phyloP scores from a whole-genome alignment of 164 flowering plant species.

The Buxus sempervirens region DNA sequence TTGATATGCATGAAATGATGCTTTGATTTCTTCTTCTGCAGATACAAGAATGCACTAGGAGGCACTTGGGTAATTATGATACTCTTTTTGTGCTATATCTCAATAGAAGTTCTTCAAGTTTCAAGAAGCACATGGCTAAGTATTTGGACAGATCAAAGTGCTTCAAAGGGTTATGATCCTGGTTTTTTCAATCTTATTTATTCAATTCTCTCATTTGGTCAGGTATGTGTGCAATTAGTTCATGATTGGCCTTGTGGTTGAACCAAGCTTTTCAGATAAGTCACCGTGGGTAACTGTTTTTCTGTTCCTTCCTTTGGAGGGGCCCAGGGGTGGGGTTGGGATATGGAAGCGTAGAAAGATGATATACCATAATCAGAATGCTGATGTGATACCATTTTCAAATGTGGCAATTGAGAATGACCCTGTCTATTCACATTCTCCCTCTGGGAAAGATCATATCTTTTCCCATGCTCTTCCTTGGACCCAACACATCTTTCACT shows the following conservation, averaged over 20 bases:
- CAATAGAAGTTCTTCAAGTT: conserved; percentile 69
- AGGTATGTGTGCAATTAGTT: conserved; percentile 40
- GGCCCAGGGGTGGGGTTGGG: too few relatives aligned
- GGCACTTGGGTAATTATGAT: conserved; percentile 82
- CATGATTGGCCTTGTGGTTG: background rate
- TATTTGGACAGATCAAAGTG: conserved; percentile 78
- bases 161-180: conserved; percentile 42
- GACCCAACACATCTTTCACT: too few relatives aligned
- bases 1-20: background rate
- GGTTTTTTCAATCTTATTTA: conserved; percentile 71
- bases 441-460: too few relatives aligned
- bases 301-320: too few relatives aligned
- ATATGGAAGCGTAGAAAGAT: too few relatives aligned
- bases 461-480: too few relatives aligned
- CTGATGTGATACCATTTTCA: too few relatives aligned
- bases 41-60: conserved; percentile 92
- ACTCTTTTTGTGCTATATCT: conserved; percentile 65
- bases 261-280: background rate
- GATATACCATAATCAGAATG: too few relatives aligned
- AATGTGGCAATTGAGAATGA: too few relatives aligned
- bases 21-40: conserved; percentile 19
- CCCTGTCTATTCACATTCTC: too few relatives aligned
- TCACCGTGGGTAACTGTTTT: background rate
- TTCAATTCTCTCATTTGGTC: conserved; percentile 73
- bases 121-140: conserved; percentile 98